Evolutionary conservation across 139 green algal species (phyloP), one percentile per base, ranked within the genome.

Genomic region (Ostreobium quekettii): DNA sequence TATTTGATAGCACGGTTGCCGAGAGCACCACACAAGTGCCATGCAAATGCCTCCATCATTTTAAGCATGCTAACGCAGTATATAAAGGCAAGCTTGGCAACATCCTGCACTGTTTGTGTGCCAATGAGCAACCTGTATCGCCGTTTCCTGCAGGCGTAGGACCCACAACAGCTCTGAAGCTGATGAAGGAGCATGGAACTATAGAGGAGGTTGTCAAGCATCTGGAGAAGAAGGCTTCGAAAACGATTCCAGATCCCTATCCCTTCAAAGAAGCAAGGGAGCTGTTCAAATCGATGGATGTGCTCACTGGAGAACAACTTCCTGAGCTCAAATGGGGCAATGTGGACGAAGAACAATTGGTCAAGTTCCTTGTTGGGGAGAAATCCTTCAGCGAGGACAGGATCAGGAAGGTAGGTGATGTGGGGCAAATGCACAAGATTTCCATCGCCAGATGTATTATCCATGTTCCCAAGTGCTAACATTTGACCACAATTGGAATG

Each of bases 361-460:
- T 97, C 2, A 46, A 87, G 15, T 99, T 96, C 69, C 76, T 99
- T 46, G 89, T 95, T 22, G 28, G 42, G 31, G 92, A 99, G 66
- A 98, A 97, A 67, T 80, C 74, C 36, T 99, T 99, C 82, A 90
- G 82, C 64, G 85, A 96, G 68, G 88, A 97, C 4, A 77, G 93
- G 11, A 77, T 98, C 22, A 80, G 85, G 30, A 80, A 73, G 32
- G 74, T 60, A 46, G 49, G 7, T 60, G 47, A 72, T 26, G 29
- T 60, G 39, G 4, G 4, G 15, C 7, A 3, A 5, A 38, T 49
- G n/a, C n/a, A n/a, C n/a, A n/a, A n/a, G n/a, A n/a, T n/a, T n/a
- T n/a, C n/a, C n/a, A n/a, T n/a, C n/a, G n/a, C n/a, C n/a, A n/a
- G n/a, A n/a, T n/a, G n/a, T n/a, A n/a, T n/a, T n/a, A n/a, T n/a